Evolutionary conservation across 768 basidiomycete genomes (phyloP).

Genomic region (Suillus decipiens): DNA sequence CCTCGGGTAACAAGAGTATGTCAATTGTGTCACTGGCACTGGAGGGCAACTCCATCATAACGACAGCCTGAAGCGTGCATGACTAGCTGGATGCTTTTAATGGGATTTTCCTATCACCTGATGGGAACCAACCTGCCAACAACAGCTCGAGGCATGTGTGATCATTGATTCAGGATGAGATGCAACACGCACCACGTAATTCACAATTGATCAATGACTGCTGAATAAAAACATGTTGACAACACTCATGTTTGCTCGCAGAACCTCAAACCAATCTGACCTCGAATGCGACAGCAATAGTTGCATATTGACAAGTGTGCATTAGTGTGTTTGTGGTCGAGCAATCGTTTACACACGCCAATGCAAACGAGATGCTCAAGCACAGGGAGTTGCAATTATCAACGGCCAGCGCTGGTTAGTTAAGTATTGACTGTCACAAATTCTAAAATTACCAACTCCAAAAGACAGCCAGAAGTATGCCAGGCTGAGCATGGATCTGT

Average conservation of each 20-base stretch:
- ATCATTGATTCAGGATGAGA: not conserved
- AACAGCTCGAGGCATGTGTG: not conserved
- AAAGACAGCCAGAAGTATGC: not conserved
- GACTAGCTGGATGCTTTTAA: not conserved
- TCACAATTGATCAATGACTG: not conserved
- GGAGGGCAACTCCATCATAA: not conserved
- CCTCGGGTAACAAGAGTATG: not conserved
- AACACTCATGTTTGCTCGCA: not conserved
- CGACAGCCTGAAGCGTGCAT: not conserved
- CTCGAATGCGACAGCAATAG: not conserved
- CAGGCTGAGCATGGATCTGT: not conserved
- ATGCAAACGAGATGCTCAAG: not conserved
- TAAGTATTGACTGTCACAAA: too few species aligned
- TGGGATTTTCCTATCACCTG: too few species aligned
- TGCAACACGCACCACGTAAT: not conserved
- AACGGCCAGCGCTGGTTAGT: not conserved
- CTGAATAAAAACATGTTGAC: too few species aligned
- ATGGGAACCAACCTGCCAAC: too few species aligned
- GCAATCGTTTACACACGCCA: not conserved
- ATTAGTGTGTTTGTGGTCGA: not conserved
- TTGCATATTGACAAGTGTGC: not conserved
- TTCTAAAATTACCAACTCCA: too few species aligned
- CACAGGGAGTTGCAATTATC: not conserved
- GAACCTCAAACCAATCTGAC: not conserved
- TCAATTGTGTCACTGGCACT: too few species aligned